phyloP scores from a whole-genome alignment of 2,329 filamentous ascomycete species.

The Bipolaris cookei region DNA sequence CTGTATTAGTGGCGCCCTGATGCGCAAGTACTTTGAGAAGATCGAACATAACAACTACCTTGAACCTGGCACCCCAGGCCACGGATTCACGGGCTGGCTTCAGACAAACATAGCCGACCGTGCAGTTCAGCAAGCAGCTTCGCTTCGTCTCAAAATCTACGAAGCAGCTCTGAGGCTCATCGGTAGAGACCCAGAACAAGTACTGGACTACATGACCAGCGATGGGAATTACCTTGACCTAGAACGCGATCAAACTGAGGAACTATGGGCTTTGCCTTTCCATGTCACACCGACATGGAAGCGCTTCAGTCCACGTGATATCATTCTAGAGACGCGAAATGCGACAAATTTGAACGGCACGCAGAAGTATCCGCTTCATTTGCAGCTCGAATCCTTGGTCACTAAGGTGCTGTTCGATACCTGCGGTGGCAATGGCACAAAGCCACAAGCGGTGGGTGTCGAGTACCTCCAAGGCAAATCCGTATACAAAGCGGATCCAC shows the following conservation, averaged over 20 bases:
- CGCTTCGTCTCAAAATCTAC: constrained; percentile 18
- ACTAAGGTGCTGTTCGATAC: constrained; percentile 51
- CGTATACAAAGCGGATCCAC: constrained; percentile 53
- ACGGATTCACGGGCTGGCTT: constrained; percentile 29
- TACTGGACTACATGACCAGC: constrained; percentile 23
- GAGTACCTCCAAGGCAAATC: constrained; percentile 52
- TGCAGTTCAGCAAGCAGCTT: constrained; percentile 5
- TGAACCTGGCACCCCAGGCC: constrained; percentile 20
- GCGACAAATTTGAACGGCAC: constrained; percentile 15
- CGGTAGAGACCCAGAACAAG: constrained; percentile 21
- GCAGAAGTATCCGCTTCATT: constrained; percentile 22
- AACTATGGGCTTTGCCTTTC: constrained; percentile 47
- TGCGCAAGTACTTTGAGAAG: constrained; percentile 25
- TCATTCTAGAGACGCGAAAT: constrained; percentile 18
- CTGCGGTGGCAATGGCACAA: constrained; percentile 18
- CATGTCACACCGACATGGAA: constrained; percentile 25
- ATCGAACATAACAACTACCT: constrained; percentile 32
- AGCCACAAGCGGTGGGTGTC: constrained; percentile 51
- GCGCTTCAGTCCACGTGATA: constrained; percentile 26
- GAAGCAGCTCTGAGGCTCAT: constrained; percentile 22
- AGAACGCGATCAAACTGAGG: constrained; percentile 39
- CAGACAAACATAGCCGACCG: constrained; percentile 25
- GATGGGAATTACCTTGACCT: constrained; percentile 24
- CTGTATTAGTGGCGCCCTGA: constrained; percentile 15
- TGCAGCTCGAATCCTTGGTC: constrained; percentile 48